Evolutionary conservation across 495 filamentous ascomycete species (phyloP).

Genomic region (Aspergillus affinis): DNA sequence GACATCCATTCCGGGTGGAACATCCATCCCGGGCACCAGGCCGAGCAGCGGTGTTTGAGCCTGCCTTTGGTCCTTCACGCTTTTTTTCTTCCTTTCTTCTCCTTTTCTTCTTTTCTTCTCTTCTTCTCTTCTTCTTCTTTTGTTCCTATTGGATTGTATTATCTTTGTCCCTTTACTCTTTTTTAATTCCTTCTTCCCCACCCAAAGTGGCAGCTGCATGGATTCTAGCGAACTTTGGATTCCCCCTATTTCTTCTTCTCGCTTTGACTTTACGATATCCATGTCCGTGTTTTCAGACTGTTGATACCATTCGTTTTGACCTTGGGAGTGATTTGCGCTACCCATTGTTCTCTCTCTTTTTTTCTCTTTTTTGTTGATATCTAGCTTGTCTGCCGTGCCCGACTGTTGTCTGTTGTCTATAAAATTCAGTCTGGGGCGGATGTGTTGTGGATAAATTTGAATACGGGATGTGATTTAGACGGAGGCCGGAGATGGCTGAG

Average conservation of each 20-base stretch:
- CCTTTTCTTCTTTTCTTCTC: constrained; percentile 19
- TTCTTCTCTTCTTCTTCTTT: constrained; percentile 13
- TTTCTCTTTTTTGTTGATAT: constrained; percentile 7
- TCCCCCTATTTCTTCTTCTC: constrained; percentile 10
- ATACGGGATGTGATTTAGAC: not conserved
- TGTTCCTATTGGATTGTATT: constrained; percentile 10
- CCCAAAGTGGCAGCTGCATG: constrained; percentile 14
- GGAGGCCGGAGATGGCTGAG: not conserved
- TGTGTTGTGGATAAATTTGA: not conserved
- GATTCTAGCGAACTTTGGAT: constrained; percentile 12
- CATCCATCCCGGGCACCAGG: constrained; percentile 39
- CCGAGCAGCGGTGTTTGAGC: constrained; percentile 35
- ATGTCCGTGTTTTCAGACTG: constrained; percentile 13
- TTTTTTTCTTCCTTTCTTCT: constrained; percentile 5
- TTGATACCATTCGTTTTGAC: constrained; percentile 23
- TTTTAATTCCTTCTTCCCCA: constrained; percentile 14
- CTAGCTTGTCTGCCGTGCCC: not conserved
- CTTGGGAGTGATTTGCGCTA: not conserved
- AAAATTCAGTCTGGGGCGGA: not conserved
- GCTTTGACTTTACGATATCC: constrained; percentile 15
- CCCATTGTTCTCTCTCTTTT: not conserved
- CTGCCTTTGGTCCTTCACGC: constrained; percentile 10
- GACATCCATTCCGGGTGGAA: constrained; percentile 33
- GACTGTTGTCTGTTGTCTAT: constrained; percentile 3
- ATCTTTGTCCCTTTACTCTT: constrained; percentile 7